Evolutionary conservation across 169 alveolate species (phyloP), one percentile per base, ranked within the genome.

Genomic region (Eimeria tenella): DNA sequence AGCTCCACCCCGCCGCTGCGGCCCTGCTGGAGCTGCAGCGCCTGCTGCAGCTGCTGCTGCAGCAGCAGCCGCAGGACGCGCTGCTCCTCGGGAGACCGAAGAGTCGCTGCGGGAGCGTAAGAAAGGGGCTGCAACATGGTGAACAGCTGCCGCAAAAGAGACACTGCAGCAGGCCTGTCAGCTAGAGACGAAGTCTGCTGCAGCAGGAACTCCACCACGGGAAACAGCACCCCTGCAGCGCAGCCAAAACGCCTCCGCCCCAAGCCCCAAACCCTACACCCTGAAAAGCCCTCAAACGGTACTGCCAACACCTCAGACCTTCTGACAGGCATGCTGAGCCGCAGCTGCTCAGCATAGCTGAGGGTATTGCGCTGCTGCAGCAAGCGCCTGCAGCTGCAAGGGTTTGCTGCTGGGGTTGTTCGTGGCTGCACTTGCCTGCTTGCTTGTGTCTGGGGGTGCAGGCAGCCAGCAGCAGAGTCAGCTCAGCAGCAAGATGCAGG

Each of bases 401-500:
- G 56, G 83, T 49, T 52, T 17, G 3, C 68, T 60, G 17, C 8
- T 77, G 9, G 50, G 82, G 70, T 52, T 13, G 11, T 10, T 5
- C 0, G 25, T 9, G 5, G 23, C 11, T 9, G 50, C 52, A 77
- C 87, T 77, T 53, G 70, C 74, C 90, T 13, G 63, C 17, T 25
- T 82, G 90, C 13, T 58, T 82, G n/a, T 25, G 75, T 25, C 56
- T 49, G 4, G 90, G 90, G 1, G 74, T 82, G 60, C 23, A 82
- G 10, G 90, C 90, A 42, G 94, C 94, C 53, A 79, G 71, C 65
- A 89, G 89, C 58, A 89, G 89, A 42, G 79, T 56, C 73, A 90
- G 89, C 83, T 75, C 94, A 1, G 94, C 90, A 1, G 90, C 94
- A 0, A 90, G 90, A 15, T 90, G 94, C 13, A 79, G 84, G 65